Conservation (phyloP, 208 protist species). For the Leishmania turanica region DNA sequence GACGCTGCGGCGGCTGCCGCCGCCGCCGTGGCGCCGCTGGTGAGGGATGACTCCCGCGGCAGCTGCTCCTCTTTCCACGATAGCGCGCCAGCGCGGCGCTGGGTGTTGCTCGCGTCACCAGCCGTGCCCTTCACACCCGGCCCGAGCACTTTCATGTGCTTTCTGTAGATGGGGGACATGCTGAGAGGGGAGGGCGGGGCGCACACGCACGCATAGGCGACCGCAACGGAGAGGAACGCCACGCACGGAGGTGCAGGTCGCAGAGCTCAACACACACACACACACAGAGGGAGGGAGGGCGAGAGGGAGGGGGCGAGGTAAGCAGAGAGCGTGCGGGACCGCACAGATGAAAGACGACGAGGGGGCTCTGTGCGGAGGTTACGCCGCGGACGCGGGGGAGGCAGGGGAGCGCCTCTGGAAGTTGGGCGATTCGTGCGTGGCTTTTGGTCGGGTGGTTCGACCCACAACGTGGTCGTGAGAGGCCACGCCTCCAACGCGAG, state of each 20-base stretch:
- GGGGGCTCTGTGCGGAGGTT: too few relatives aligned
- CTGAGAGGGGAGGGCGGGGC: not conserved
- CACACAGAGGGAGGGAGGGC: too few relatives aligned
- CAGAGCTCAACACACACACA: not conserved
- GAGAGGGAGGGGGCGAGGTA: too few relatives aligned
- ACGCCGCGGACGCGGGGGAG: too few relatives aligned
- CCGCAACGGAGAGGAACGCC: not conserved
- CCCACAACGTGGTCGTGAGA: too few relatives aligned
- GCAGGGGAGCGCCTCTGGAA: too few relatives aligned
- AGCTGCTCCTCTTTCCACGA: not conserved
- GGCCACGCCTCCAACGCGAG: too few relatives aligned
- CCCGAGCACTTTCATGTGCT: not conserved
- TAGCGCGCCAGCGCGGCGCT: not conserved
- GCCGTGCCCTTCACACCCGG: not conserved
- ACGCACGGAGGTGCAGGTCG: not conserved
- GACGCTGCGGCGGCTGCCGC: not conserved
- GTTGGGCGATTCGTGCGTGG: too few relatives aligned
- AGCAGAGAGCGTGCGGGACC: not conserved
- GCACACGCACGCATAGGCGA: not conserved
- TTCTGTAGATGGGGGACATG: conserved; percentile 11
- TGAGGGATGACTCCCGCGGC: not conserved
- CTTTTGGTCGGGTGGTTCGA: too few relatives aligned
- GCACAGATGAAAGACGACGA: not conserved
- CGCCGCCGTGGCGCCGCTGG: not conserved
- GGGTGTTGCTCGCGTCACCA: not conserved